Evolutionary conservation across 1,284 basidiomycete species (phyloP), one percentile per base, ranked within the genome.

Genomic region (Boletus subluridellus): DNA sequence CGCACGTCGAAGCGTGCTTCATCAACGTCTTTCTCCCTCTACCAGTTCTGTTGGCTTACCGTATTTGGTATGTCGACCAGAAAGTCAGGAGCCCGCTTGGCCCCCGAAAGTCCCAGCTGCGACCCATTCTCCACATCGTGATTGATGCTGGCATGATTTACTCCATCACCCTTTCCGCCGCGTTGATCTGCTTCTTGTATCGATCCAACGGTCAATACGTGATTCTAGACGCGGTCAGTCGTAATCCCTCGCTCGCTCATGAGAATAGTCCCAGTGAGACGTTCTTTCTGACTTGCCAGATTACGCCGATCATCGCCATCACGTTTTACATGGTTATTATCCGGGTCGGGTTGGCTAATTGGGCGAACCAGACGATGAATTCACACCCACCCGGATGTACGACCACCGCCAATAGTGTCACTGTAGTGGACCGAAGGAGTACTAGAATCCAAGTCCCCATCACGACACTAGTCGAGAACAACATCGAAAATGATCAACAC

Each of bases 61-160:
- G 50, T 24, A 5, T 52, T 21, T 52, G 50, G 50, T 8, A 9
- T 17, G 3, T 52, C 21, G 47, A 32, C 30, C 47, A 8, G 9
- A 32, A 9, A 5, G 9, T 14, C n/a, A 11, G 5, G 21, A 15
- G 12, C 2, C 24, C 21, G n/a, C n/a, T 7, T 52, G 21, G 28
- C 21, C 4, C 32, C 28, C 46, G 1, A 15, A 24, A 32, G 14
- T 49, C 41, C 5, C 34, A 15, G 21, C 35, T 58, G 14, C 48
- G 48, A 24, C 56, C 56, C 14, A 21, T 64, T 14, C n/a, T 62
- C 5, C 28, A 21, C 38, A 17, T 59, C n/a, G 17, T 63, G 1
- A 4, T 65, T 11, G 63, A 63, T 45, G 60, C 61, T 2, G 54
- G 60, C 11, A 39, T 44, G 14, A 44, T 64, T 15, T 63, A 65